Conservation (phyloP, 495 filamentous ascomycete species). For the Saxispiralis lemnorum region DNA sequence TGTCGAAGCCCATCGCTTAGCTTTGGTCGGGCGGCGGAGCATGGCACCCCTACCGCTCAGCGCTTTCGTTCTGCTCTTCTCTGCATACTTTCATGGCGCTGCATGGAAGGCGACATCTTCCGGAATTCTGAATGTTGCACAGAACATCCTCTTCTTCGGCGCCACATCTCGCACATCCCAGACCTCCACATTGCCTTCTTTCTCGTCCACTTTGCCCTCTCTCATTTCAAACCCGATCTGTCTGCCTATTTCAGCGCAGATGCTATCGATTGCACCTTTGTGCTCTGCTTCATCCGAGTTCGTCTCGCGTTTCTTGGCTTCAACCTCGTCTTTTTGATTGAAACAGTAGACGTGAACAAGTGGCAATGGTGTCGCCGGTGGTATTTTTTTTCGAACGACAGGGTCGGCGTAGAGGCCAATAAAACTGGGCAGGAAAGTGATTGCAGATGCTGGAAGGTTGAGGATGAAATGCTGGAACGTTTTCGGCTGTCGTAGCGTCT, state of each 20-base stretch:
- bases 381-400: constrained; percentile 45
- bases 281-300: background rate
- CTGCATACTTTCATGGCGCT: background rate
- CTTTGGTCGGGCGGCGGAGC: too few relatives aligned
- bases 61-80: background rate
- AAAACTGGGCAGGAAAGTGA: constrained; percentile 73
- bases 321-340: constrained; percentile 35
- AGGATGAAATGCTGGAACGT: constrained; percentile 82
- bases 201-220: constrained; percentile 32
- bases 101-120: constrained; percentile 54
- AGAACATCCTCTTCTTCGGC: constrained; percentile 91
- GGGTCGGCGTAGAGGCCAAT: constrained; percentile 58
- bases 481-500: constrained; percentile 16
- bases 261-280: constrained; percentile 24
- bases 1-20: constrained; percentile 10
- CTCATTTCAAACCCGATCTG: constrained; percentile 44
- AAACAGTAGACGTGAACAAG: constrained; percentile 89
- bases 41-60: background rate
- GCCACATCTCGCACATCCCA: constrained; percentile 74
- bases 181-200: constrained; percentile 39
- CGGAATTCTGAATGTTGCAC: constrained; percentile 76
- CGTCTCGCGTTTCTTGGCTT: constrained; percentile 24
- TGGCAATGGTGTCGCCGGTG: constrained; percentile 43
- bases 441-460: constrained; percentile 83
- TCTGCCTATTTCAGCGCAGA: constrained; percentile 50